These are phyloP conservation scores for Diaporthe australafricana DNA, from an alignment of 2,329 filamentous ascomycete genomes.

Conservation along the genomic window DNA sequence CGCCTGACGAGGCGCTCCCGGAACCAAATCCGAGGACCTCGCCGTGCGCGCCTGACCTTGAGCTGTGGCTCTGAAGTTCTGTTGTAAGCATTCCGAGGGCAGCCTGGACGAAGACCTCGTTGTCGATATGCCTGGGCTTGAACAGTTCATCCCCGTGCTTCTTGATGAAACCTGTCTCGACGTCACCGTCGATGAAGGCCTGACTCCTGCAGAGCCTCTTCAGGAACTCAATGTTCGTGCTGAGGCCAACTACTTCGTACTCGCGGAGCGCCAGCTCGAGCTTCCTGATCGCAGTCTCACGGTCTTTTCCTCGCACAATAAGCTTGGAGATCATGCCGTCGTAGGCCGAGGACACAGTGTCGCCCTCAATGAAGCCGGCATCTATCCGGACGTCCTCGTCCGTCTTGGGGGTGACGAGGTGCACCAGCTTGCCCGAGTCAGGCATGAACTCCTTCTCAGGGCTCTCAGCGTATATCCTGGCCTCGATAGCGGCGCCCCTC, in stretches of 20 bases:
- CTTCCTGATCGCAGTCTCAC: slow-evolving; percentile 85
- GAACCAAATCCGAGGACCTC: slow-evolving; percentile 67
- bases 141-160: slow-evolving; percentile 89
- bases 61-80: slow-evolving; percentile 50
- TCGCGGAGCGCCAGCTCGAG: slow-evolving; percentile 83
- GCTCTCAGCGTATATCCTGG: slow-evolving; percentile 95
- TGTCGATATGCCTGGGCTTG: slow-evolving; percentile 65
- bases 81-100: slow-evolving; percentile 78
- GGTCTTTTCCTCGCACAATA: slow-evolving; percentile 85
- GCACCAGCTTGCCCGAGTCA: slow-evolving; percentile 88
- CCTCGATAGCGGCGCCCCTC: slow-evolving; percentile 91
- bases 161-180: slow-evolving; percentile 96
- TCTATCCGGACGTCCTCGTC: slow-evolving; percentile 87
- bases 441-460: slow-evolving; percentile 93
- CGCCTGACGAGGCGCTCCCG: slow-evolving; percentile 50
- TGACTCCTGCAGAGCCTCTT: slow-evolving; percentile 86
- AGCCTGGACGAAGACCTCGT: slow-evolving; percentile 87
- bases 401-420: slow-evolving; percentile 79
- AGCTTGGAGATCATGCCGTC: slow-evolving; percentile 99
- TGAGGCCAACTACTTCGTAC: slow-evolving; percentile 92
- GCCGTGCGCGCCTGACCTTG: slow-evolving; percentile 55
- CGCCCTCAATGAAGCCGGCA: slow-evolving; percentile 90
- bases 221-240: slow-evolving; percentile 97
- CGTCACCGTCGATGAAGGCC: slow-evolving; percentile 86
- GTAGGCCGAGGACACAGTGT: slow-evolving; percentile 93